Base-by-base conservation (phyloP, 2,329 filamentous ascomycete genomes). In the Alternaria angustiovoidea region DNA sequence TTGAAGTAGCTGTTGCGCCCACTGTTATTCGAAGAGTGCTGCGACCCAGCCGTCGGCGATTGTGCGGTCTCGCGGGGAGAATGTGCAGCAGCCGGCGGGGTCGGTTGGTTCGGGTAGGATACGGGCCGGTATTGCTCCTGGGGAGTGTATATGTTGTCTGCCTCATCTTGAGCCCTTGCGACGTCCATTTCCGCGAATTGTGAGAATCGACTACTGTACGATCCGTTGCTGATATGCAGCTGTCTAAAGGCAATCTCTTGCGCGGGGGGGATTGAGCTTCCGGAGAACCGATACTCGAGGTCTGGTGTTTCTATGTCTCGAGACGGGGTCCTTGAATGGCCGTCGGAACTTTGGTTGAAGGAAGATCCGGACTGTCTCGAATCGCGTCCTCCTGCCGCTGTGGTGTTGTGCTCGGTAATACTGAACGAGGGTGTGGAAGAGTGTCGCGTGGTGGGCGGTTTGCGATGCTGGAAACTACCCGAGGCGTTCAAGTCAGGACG, bases 291-390 rank as follows among this genome's bases (percentile, higher is more conserved):
- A 34, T 65, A 61, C 42, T 62, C 62, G 30, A 63, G 64, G 47
- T 77, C 74, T 43, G 71, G 64, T 20, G 71, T 75, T 32, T 79
- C 77, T 59, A 71, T 75, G 28, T 79, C 77, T 58, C 75, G 62
- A 4, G 77, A 79, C 1, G 70, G 65, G 42, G 73, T 74, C 62
- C 74, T 73, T 26, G 77, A 79, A 62, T 79, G 76, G 4, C 72
- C 71, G 24, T 61, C 60, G 11, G 74, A 76, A 59, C 74, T 79
- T 12, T 70, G 64, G 36, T 65, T 64, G 20, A 75, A 60, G 39
- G 76, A 78, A 30, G 75, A 76, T 11, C 63, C 72, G 6, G 75
- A 79, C 60, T 77, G 72, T 58, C 71, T 68, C 36, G 74, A 77
- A 11, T 77, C 69, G 28, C 74, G 73, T 7, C 72, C 72, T 32